Percentiles rank a stretch among this genome's conserved stretches.
phyloP scores from a whole-genome alignment of 306 rosid genomes.

The Luffa aegyptiaca region DNA sequence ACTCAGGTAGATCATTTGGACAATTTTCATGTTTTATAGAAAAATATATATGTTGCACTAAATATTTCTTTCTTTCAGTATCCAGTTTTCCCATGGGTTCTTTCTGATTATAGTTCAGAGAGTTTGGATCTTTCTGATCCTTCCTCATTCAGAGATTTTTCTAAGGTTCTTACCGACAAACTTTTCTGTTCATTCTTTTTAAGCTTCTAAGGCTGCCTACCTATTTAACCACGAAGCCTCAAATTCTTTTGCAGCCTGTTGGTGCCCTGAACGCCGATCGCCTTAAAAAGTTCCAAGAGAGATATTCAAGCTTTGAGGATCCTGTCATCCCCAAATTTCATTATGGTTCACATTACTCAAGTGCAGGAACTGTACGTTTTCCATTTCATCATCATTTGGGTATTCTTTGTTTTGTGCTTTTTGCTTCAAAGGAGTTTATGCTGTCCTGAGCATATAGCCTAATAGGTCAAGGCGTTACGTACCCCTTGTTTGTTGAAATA shows the following conservation, averaged over 20 bases:
- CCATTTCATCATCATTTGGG: background rate
- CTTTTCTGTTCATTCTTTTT: slow-evolving; percentile 9
- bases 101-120: slow-evolving; percentile 84
- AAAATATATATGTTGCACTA: slow-evolving; percentile 13
- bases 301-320: slow-evolving; percentile 88
- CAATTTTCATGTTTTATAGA: slow-evolving; percentile 13
- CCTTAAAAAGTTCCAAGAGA: slow-evolving; percentile 74
- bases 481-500: background rate
- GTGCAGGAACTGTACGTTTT: slow-evolving; percentile 92
- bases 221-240: slow-evolving; percentile 6
- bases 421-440: background rate
- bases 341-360: slow-evolving; percentile 96
- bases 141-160: slow-evolving; percentile 83
- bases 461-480: background rate
- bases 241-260: slow-evolving; percentile 53
- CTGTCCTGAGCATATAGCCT: background rate
- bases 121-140: slow-evolving; percentile 76
- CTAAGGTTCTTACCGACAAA: slow-evolving; percentile 53
- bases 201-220: background rate
- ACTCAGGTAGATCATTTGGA: slow-evolving; percentile 67
- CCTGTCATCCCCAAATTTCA: slow-evolving; percentile 92
- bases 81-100: slow-evolving; percentile 98
- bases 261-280: slow-evolving; percentile 86
- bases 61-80: slow-evolving; percentile 47
- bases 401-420: background rate